Percentiles rank a stretch among this genome's conserved stretches.
These are phyloP conservation scores for Neonectria hederae DNA, from an alignment of 2,329 filamentous ascomycete genomes.

Conservation along the genomic window DNA sequence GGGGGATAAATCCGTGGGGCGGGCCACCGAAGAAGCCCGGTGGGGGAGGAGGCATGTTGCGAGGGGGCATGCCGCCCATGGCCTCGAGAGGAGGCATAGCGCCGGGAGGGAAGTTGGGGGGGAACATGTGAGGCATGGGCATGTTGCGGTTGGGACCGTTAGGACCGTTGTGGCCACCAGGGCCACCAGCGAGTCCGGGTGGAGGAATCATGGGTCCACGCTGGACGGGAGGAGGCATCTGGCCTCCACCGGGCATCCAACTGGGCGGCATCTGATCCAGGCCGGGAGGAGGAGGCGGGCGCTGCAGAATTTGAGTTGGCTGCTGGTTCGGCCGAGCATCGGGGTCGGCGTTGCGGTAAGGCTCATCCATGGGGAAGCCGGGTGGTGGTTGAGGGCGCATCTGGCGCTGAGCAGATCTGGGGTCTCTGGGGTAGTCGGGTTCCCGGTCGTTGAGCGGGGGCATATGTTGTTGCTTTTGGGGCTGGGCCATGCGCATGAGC, in stretches of 20 bases:
- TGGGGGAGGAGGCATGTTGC: slow-evolving; percentile 65
- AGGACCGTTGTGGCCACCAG: slow-evolving; percentile 36
- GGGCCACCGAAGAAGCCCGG: slow-evolving; percentile 66
- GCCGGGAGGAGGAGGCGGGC: slow-evolving; percentile 68
- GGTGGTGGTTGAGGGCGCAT: slow-evolving; percentile 59
- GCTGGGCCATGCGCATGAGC: slow-evolving; percentile 63
- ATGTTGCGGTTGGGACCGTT: slow-evolving; percentile 49
- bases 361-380: slow-evolving; percentile 62
- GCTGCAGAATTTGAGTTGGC: slow-evolving; percentile 72
- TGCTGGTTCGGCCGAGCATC: slow-evolving; percentile 63
- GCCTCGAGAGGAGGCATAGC: slow-evolving; percentile 59
- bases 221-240: slow-evolving; percentile 54
- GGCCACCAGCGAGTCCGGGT: slow-evolving; percentile 58
- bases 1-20: slow-evolving; percentile 63
- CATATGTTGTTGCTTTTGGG: slow-evolving; percentile 44
- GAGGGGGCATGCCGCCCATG: slow-evolving; percentile 60
- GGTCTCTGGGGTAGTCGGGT: slow-evolving; percentile 52
- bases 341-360: slow-evolving; percentile 59
- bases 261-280: slow-evolving; percentile 68
- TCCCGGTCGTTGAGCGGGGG: slow-evolving; percentile 59
- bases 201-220: slow-evolving; percentile 67
- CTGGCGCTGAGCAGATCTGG: slow-evolving; percentile 50
- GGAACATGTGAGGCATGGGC: slow-evolving; percentile 68
- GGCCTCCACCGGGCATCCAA: slow-evolving; percentile 60
- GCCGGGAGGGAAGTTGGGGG: slow-evolving; percentile 67